These are phyloP conservation scores for Flaveria bidentis DNA, from an alignment of 129 eudicot genomes.

Conservation along the genomic window DNA sequence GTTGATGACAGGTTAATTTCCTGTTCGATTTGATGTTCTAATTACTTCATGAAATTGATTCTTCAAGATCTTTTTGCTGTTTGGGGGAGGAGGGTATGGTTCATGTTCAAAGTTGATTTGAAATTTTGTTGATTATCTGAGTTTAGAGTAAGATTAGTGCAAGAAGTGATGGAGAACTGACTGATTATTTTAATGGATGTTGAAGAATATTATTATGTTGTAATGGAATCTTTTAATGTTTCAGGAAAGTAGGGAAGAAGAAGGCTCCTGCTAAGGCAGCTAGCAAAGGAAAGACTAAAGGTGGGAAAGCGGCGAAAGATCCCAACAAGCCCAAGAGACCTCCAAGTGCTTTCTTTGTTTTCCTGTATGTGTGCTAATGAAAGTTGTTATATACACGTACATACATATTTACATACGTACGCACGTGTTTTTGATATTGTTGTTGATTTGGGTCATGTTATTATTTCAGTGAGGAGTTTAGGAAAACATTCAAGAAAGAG, in stretches of 20 bases:
- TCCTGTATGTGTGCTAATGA: slow-evolving; percentile 55
- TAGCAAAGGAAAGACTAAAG: slow-evolving; percentile 52
- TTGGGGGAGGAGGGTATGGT: too few relatives aligned
- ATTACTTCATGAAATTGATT: not conserved
- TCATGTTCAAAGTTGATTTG: not conserved
- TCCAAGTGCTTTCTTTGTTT: slow-evolving; percentile 92
- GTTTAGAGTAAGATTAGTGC: not conserved
- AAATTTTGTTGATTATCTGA: not conserved
- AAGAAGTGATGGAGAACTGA: not conserved
- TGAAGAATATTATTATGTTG: not conserved
- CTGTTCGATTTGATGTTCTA: not conserved
- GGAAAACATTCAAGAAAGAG: slow-evolving; percentile 78
- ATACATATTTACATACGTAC: too few relatives aligned
- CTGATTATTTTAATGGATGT: not conserved
- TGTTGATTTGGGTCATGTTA: slow-evolving; percentile 5
- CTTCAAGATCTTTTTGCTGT: not conserved
- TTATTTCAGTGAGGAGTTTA: slow-evolving; percentile 77
- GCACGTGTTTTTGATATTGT: not conserved
- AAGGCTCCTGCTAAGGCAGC: slow-evolving; percentile 56
- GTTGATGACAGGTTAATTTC: slow-evolving; percentile 62
- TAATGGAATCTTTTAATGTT: slow-evolving; percentile 8
- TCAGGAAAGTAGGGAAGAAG: slow-evolving; percentile 81
- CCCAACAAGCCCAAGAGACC: slow-evolving; percentile 99
- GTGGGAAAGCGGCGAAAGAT: slow-evolving; percentile 70
- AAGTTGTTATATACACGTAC: not conserved